Evolutionary conservation across 257 asterid genomes (phyloP).

Genomic region (Echites panduratus): DNA sequence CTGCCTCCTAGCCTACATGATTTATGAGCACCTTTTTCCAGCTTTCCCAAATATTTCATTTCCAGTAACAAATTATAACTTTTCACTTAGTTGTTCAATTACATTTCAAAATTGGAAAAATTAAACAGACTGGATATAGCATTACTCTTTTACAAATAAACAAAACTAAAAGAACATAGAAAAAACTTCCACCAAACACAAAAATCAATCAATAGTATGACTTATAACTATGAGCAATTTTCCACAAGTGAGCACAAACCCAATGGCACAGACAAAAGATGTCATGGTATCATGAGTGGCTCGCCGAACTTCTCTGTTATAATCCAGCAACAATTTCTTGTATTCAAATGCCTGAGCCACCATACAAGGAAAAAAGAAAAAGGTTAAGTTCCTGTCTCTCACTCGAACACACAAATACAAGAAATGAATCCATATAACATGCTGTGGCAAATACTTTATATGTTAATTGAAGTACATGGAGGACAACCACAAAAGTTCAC

Average conservation of each 20-base stretch:
- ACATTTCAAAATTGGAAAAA: not conserved
- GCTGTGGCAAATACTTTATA: not conserved
- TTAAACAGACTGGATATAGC: not conserved
- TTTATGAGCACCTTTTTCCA: not conserved
- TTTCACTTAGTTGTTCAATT: not conserved
- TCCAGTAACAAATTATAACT: not conserved
- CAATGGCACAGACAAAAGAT: constrained; percentile 56
- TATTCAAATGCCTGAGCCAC: constrained; percentile 76
- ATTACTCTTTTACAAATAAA: not conserved
- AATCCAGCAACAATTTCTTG: constrained; percentile 85
- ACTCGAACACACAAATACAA: not conserved
- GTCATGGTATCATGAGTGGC: constrained; percentile 94
- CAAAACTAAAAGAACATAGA: not conserved
- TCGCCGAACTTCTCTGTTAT: constrained; percentile 93
- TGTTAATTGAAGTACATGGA: not conserved
- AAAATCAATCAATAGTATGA: not conserved
- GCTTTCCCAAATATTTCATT: not conserved
- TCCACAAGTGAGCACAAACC: constrained; percentile 44
- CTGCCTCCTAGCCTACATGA: not conserved
- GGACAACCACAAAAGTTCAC: not conserved
- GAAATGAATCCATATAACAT: not conserved
- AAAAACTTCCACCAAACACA: not conserved
- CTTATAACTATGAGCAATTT: not conserved
- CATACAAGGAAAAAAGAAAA: constrained; percentile 8
- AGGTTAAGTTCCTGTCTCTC: not conserved